Evolutionary conservation across 23 red algal species (phyloP).

Genomic region (Gracilaria domingensis): DNA sequence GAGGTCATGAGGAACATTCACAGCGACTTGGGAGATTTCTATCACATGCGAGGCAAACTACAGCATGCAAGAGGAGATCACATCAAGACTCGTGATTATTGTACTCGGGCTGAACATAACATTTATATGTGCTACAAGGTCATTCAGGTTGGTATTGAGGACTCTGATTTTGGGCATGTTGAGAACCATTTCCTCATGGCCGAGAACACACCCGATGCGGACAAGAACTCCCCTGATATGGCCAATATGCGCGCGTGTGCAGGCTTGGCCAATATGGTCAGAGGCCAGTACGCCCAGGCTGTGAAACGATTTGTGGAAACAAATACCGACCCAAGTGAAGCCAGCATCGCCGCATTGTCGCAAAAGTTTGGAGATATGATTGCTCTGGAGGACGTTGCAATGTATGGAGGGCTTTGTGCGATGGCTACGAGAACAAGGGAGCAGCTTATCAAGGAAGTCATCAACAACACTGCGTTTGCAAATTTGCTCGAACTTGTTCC

Average conservation of each 20-base stretch:
- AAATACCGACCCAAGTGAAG: constrained; percentile 62
- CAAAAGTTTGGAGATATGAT: constrained; percentile 74
- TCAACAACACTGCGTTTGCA: constrained; percentile 61
- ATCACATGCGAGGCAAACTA: constrained; percentile 71
- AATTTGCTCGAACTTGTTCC: constrained; percentile 85
- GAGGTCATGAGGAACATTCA: constrained; percentile 81
- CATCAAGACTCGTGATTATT: constrained; percentile 89
- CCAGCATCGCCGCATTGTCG: constrained; percentile 34
- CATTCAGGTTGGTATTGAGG: constrained; percentile 66
- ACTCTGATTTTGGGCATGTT: constrained; percentile 52
- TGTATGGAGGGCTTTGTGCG: constrained; percentile 84
- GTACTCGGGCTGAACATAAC: constrained; percentile 57
- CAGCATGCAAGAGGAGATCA: constrained; percentile 75
- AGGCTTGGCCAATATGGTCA: constrained; percentile 78
- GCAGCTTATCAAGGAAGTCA: constrained; percentile 55
- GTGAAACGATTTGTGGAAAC: constrained; percentile 64
- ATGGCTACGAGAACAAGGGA: constrained; percentile 78
- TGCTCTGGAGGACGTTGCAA: constrained; percentile 84
- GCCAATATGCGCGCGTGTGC: constrained; percentile 68
- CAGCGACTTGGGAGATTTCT: constrained; percentile 79
- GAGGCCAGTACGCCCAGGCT: constrained; percentile 69
- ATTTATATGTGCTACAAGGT: constrained; percentile 85
- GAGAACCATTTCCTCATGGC: constrained; percentile 88
- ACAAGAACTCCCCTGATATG: constrained; percentile 34
- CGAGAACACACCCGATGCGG: constrained; percentile 78